These are phyloP conservation scores for Eragrostis nindensis DNA, from an alignment of 176 grass and related monocot genomes.

Conservation along the genomic window DNA sequence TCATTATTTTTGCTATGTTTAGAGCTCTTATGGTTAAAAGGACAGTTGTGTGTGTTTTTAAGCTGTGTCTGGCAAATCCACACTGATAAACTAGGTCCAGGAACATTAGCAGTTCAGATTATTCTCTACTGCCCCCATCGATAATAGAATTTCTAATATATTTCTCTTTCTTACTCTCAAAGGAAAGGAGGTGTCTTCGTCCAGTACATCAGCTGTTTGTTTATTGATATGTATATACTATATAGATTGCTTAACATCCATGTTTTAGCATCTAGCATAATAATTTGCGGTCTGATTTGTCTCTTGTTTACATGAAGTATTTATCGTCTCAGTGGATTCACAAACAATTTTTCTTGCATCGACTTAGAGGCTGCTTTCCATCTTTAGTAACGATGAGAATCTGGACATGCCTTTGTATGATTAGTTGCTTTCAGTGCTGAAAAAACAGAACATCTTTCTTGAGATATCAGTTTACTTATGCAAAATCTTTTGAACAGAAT, in stretches of 20 bases:
- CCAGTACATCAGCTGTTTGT: neutral
- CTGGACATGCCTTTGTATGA: constrained; percentile 8
- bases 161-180: neutral
- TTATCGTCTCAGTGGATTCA: neutral
- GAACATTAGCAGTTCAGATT: neutral
- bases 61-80: neutral
- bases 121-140: neutral
- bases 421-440: constrained; percentile 1
- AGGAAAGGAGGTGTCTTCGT: constrained; percentile 15
- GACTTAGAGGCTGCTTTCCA: neutral
- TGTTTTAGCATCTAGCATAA: constrained; percentile 1
- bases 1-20: no score
- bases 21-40: no score
- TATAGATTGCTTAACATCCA: neutral
- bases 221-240: neutral
- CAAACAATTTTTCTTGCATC: constrained; percentile 2
- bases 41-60: neutral
- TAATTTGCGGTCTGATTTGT: neutral
- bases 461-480: constrained; percentile 25
- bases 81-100: neutral
- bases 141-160: neutral
- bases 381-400: neutral
- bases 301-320: constrained; percentile 5
- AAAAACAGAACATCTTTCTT: neutral
- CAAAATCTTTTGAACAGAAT: constrained; percentile 62